phyloP scores from a whole-genome alignment of 371 early-diverging fungal genomes.

The Parasitella parasitica region DNA sequence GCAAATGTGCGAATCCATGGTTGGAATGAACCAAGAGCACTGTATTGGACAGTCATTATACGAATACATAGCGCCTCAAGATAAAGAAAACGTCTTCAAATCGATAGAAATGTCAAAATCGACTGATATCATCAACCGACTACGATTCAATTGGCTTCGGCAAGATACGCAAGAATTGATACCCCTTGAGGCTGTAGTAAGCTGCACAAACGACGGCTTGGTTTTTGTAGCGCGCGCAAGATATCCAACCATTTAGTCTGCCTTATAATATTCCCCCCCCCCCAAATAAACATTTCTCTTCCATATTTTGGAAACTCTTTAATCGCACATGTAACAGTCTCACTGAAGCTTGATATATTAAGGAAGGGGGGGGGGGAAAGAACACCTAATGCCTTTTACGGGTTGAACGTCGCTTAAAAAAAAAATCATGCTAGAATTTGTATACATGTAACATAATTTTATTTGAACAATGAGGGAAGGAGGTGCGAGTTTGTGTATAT shows the following conservation, averaged over 20 bases:
- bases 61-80: slow-evolving; percentile 1
- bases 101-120: neutral
- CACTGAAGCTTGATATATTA: too few relatives aligned
- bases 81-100: too few relatives aligned
- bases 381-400: too few relatives aligned
- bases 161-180: neutral
- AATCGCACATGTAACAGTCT: neutral
- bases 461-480: neutral
- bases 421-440: too few relatives aligned
- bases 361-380: neutral
- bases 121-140: neutral
- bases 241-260: too few relatives aligned
- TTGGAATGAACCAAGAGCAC: neutral
- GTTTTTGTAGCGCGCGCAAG: neutral
- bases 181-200: neutral
- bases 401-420: too few relatives aligned
- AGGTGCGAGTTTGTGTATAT: neutral
- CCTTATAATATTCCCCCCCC: too few relatives aligned
- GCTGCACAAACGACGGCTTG: neutral
- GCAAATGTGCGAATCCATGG: slow-evolving; percentile 5
- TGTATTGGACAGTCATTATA: slow-evolving; percentile 15
- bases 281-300: neutral
- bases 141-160: neutral
- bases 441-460: too few relatives aligned
- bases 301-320: slow-evolving; percentile 31